phyloP scores from a whole-genome alignment of 2,329 filamentous ascomycete species.

The Aureobasidium musti region DNA sequence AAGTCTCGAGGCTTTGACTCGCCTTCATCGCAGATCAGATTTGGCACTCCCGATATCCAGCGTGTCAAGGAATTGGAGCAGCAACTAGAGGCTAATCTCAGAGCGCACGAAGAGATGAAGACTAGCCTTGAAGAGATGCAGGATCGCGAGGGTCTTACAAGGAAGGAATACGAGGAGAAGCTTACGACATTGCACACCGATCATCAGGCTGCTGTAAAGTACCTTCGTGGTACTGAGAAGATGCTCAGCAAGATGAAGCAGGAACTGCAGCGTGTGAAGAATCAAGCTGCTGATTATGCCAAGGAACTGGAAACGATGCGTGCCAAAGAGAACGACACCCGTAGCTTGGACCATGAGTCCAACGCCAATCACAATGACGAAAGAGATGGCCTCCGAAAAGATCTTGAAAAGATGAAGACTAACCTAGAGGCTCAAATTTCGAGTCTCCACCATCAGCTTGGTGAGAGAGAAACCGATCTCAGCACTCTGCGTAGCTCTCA shows the following conservation, averaged over 20 bases:
- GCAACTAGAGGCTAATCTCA: constrained; percentile 74
- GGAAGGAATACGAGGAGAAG: constrained; percentile 87
- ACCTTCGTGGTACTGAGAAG: constrained; percentile 97
- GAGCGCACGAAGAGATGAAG: constrained; percentile 84
- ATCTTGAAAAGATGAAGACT: constrained; percentile 68
- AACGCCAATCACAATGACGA: constrained; percentile 71
- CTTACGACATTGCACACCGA: constrained; percentile 92
- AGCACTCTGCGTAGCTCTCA: constrained; percentile 62
- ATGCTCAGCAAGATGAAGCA: constrained; percentile 99
- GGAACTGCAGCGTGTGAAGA: constrained; percentile 89
- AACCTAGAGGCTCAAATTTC: constrained; percentile 74
- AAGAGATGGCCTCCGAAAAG: constrained; percentile 64
- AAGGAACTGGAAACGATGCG: constrained; percentile 63
- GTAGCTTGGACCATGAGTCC: constrained; percentile 32
- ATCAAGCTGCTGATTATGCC: constrained; percentile 79
- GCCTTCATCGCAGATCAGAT: constrained; percentile 55
- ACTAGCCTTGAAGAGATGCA: constrained; percentile 74
- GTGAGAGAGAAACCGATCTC: constrained; percentile 66
- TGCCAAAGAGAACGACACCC: constrained; percentile 33
- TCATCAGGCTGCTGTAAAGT: constrained; percentile 96
- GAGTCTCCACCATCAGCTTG: constrained; percentile 69
- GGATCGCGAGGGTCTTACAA: constrained; percentile 79
- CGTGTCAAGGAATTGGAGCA: constrained; percentile 84
- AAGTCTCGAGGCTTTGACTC: constrained; percentile 72
- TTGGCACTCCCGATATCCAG: constrained; percentile 71